Evolutionary conservation across 805 yeast species (phyloP).

Genomic region (Saccharomycopsis oosterbeekiorum): DNA sequence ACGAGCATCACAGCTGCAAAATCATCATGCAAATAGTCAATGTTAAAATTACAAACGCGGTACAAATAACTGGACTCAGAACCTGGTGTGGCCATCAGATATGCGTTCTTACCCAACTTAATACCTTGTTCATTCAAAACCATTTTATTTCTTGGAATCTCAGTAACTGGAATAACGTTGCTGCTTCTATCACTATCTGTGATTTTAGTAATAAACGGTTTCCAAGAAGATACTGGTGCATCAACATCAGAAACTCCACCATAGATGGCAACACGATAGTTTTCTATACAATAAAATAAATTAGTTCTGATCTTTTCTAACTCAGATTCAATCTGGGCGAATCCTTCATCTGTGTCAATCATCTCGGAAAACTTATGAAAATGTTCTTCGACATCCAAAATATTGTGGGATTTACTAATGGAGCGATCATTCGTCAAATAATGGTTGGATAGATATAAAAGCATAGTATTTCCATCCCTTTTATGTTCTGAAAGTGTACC

Average conservation of each 20-base stretch:
- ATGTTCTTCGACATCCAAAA: conserved; percentile 50
- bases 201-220: conserved; percentile 8
- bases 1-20: conserved; percentile 8
- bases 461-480: conserved; percentile 53
- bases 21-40: conserved; percentile 44
- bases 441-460: conserved; percentile 52
- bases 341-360: conserved; percentile 44
- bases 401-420: conserved; percentile 54
- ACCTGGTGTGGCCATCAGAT: conserved; percentile 49
- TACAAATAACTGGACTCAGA: conserved; percentile 47
- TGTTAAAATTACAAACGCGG: background rate
- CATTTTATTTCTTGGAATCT: background rate
- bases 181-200: background rate
- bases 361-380: conserved; percentile 38
- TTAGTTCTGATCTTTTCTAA: conserved; percentile 42
- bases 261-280: conserved; percentile 55
- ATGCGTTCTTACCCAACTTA: conserved; percentile 36
- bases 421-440: conserved; percentile 49
- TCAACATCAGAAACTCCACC: conserved; percentile 53
- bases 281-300: conserved; percentile 40
- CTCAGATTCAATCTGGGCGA: conserved; percentile 34
- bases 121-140: conserved; percentile 31
- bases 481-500: conserved; percentile 53
- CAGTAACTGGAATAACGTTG: background rate
- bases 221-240: conserved; percentile 56